Conservation (phyloP, 2,329 filamentous ascomycete species). For the Ramichloridium luteum region DNA sequence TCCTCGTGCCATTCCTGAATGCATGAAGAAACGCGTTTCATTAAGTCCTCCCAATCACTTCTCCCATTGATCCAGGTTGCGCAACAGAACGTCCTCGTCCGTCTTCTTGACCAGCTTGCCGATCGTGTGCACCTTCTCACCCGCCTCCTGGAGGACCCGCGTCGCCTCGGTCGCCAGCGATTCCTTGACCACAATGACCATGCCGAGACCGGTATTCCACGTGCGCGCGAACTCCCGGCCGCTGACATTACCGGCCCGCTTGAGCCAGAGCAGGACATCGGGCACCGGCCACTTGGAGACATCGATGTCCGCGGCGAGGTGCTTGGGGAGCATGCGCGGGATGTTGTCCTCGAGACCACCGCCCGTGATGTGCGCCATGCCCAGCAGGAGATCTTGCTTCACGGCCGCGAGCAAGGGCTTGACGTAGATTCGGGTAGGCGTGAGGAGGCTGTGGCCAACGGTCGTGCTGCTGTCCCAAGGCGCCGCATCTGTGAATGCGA, state of each 20-base stretch:
- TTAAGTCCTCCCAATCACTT: too few relatives aligned
- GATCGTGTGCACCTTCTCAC: constrained; percentile 67
- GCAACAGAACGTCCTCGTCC: constrained; percentile 49
- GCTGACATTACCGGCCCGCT: constrained; percentile 56
- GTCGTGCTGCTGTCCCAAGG: constrained; percentile 59
- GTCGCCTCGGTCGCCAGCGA: constrained; percentile 50
- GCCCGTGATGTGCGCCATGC: constrained; percentile 92
- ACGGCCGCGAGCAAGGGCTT: constrained; percentile 50
- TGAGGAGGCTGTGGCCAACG: constrained; percentile 68
- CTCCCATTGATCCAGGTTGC: constrained; percentile 39
- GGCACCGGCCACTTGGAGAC: constrained; percentile 64
- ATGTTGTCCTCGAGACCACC: constrained; percentile 90
- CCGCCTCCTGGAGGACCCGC: constrained; percentile 48
- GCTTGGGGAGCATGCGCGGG: constrained; percentile 74
- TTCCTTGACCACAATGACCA: constrained; percentile 71
- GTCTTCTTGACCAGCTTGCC: constrained; percentile 54
- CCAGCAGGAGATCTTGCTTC: constrained; percentile 59
- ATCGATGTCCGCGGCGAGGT: constrained; percentile 71
- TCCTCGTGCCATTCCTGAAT: too few relatives aligned
- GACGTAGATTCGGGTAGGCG: constrained; percentile 90
- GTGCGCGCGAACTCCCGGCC: constrained; percentile 75
- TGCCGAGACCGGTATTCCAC: constrained; percentile 91
- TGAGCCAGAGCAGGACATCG: constrained; percentile 77
- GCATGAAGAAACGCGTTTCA: too few relatives aligned
- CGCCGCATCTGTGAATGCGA: constrained; percentile 58